Percentiles rank a stretch among this genome's conserved stretches.
These are phyloP conservation scores for Phytophthora cactorum DNA, from an alignment of 352 stramenopile genomes.

Conservation along the genomic window DNA sequence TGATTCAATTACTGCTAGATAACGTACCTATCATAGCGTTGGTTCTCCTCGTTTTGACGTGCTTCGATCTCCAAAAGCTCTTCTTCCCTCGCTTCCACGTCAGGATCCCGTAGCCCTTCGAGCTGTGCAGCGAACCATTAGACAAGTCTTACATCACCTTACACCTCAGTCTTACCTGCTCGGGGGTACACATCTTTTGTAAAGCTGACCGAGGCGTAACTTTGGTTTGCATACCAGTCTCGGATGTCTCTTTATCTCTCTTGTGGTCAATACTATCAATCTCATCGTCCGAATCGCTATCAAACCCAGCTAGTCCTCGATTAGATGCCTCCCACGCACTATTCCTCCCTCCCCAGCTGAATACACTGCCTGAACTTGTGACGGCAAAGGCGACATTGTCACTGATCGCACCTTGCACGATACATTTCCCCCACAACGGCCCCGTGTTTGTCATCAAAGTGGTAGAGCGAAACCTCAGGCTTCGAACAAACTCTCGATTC, in stretches of 20 bases:
- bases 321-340: constrained; percentile 46
- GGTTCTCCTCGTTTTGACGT: constrained; percentile 55
- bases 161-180: constrained; percentile 35
- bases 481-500: constrained; percentile 67
- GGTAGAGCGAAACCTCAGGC: constrained; percentile 68
- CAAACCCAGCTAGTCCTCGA: constrained; percentile 33
- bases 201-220: constrained; percentile 58
- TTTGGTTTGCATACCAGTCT: constrained; percentile 26
- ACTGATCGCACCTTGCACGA: constrained; percentile 77
- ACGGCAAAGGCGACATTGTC: constrained; percentile 91
- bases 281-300: constrained; percentile 38
- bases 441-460: constrained; percentile 90
- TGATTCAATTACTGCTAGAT: neutral
- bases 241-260: constrained; percentile 18
- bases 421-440: constrained; percentile 88
- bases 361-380: constrained; percentile 83
- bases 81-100: constrained; percentile 55
- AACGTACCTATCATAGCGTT: constrained; percentile 58
- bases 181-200: constrained; percentile 54
- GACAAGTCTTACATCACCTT: neutral
- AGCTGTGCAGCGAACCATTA: constrained; percentile 44
- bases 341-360: constrained; percentile 88
- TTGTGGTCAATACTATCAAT: constrained; percentile 15
- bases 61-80: constrained; percentile 53
- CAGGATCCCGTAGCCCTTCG: constrained; percentile 41